phyloP scores from a whole-genome alignment of 2,329 filamentous ascomycete species.

The Albophoma yamanashiensis region DNA sequence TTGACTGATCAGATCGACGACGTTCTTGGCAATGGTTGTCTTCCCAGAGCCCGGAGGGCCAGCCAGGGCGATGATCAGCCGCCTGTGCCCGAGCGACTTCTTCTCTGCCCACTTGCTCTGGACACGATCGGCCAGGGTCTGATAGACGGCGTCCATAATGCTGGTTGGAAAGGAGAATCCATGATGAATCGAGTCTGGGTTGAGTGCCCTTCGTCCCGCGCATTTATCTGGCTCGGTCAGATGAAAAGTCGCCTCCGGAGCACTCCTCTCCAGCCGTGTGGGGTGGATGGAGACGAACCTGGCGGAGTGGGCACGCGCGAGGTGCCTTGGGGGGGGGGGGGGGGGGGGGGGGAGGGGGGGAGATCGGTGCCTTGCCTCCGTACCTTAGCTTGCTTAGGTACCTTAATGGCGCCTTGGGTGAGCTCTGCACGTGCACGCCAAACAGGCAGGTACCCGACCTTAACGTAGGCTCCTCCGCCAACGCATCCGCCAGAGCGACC shows the following conservation, averaged over 20 bases:
- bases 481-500: too few relatives aligned
- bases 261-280: constrained; percentile 1
- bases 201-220: neutral
- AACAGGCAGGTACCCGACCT: too few relatives aligned
- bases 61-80: constrained; percentile 10
- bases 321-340: too few relatives aligned
- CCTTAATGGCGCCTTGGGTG: too few relatives aligned
- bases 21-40: constrained; percentile 9
- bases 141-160: constrained; percentile 15
- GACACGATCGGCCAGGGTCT: constrained; percentile 10
- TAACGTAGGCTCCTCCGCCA: too few relatives aligned
- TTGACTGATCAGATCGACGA: constrained; percentile 5
- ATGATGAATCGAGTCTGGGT: neutral
- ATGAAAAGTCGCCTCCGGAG: neutral
- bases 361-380: too few relatives aligned
- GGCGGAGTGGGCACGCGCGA: neutral
- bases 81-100: constrained; percentile 2
- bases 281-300: neutral
- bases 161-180: too few relatives aligned
- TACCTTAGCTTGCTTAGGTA: too few relatives aligned
- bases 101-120: constrained; percentile 10
- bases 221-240: neutral
- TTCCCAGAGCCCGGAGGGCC: constrained; percentile 12
- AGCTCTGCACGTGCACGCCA: too few relatives aligned
- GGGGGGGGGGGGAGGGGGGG: too few relatives aligned